These are phyloP conservation scores for Tricholoma flavovirens DNA, from an alignment of 768 basidiomycete species.

Conservation along the genomic window DNA sequence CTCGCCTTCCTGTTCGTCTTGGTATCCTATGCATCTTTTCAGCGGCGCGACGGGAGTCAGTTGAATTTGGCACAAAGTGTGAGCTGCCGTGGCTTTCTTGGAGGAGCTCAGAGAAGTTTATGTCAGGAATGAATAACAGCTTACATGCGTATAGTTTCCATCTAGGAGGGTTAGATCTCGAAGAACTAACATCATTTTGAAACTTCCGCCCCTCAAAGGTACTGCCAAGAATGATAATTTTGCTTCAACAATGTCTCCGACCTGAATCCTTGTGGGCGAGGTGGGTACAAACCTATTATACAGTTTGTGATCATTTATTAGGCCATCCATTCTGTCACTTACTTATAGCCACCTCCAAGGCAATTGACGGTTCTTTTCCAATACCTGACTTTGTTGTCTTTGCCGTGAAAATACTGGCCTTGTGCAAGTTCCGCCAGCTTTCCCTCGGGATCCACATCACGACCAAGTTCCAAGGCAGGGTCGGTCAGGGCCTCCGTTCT, in stretches of 20 bases:
- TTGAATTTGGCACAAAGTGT: not conserved
- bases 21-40: not conserved
- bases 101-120: not conserved
- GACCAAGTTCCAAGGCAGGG: not conserved
- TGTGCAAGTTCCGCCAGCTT: not conserved
- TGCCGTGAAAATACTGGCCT: not conserved
- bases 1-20: not conserved
- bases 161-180: not conserved
- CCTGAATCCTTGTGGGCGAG: not conserved
- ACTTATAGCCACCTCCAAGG: not conserved
- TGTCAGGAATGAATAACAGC: not conserved
- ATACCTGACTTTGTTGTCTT: not conserved
- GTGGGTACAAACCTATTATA: not conserved
- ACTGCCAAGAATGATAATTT: not conserved
- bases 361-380: not conserved
- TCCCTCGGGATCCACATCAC: not conserved
- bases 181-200: not conserved
- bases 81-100: not conserved
- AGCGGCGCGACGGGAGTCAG: not conserved
- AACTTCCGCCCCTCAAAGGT: not conserved
- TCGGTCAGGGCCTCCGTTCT: not conserved
- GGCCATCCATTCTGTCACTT: not conserved
- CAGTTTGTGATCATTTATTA: not conserved
- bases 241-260: not conserved
- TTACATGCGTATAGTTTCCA: not conserved